Percentiles rank a stretch among this genome's conserved stretches.
phyloP scores from a whole-genome alignment of 139 green algal species.

The Picochlorum sp. region DNA sequence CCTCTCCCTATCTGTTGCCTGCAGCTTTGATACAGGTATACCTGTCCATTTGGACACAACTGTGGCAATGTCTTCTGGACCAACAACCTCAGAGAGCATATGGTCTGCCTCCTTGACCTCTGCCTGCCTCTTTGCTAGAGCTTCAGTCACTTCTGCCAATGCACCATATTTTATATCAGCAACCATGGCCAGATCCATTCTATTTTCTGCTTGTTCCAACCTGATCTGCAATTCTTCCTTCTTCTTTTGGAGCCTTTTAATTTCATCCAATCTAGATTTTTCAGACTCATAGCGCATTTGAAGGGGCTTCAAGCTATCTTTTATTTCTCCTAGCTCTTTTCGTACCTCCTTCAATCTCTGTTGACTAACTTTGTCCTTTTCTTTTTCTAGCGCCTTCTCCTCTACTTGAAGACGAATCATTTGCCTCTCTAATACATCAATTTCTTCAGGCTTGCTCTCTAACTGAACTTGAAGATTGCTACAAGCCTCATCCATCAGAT shows the following conservation, averaged over 20 bases:
- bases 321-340: slow-evolving; percentile 54
- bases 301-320: slow-evolving; percentile 71
- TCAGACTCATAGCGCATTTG: slow-evolving; percentile 62
- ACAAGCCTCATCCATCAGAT: slow-evolving; percentile 74
- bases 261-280: slow-evolving; percentile 62
- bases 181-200: slow-evolving; percentile 58
- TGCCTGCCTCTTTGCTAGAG: slow-evolving; percentile 29
- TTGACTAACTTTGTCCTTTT: slow-evolving; percentile 69
- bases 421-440: slow-evolving; percentile 72
- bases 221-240: slow-evolving; percentile 57
- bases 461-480: slow-evolving; percentile 58
- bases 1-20: slow-evolving; percentile 45
- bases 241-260: slow-evolving; percentile 49
- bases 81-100: slow-evolving; percentile 80
- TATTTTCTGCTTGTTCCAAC: slow-evolving; percentile 58
- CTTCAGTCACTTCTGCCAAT: slow-evolving; percentile 67
- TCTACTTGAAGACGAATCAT: slow-evolving; percentile 60
- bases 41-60: slow-evolving; percentile 83
- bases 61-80: slow-evolving; percentile 56
- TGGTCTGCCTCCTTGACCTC: slow-evolving; percentile 21
- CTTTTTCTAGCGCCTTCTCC: slow-evolving; percentile 67
- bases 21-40: slow-evolving; percentile 67
- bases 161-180: slow-evolving; percentile 52
- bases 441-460: slow-evolving; percentile 62
- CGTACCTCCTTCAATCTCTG: slow-evolving; percentile 54